These are phyloP conservation scores for Asterionellopsis glacialis DNA, from an alignment of 108 stramenopile genomes.

Conservation along the genomic window DNA sequence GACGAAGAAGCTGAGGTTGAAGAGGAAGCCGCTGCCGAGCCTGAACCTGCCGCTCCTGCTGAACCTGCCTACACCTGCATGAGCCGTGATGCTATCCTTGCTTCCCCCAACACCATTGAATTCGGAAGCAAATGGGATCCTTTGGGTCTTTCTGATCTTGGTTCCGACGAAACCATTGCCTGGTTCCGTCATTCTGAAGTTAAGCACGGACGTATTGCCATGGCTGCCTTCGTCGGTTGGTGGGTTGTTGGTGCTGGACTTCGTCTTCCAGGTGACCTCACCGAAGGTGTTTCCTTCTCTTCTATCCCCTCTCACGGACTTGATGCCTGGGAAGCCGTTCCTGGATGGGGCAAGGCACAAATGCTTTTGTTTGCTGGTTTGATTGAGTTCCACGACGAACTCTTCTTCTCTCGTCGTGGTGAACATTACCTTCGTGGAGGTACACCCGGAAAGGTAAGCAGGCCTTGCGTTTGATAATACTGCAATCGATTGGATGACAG, in stretches of 20 bases:
- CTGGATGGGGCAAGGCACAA: constrained; percentile 84
- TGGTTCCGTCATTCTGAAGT: constrained; percentile 81
- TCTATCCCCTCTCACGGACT: constrained; percentile 67
- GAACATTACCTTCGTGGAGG: constrained; percentile 77
- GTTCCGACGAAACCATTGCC: constrained; percentile 68
- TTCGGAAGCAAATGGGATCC: constrained; percentile 73
- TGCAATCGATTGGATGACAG: too few species aligned
- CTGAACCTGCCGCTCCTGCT: constrained; percentile 22
- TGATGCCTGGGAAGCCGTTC: constrained; percentile 79
- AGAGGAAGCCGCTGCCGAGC: constrained; percentile 5
- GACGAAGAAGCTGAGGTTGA: not conserved
- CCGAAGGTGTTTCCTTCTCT: constrained; percentile 57
- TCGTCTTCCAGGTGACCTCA: constrained; percentile 66
- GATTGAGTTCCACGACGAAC: constrained; percentile 77
- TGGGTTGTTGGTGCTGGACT: constrained; percentile 61
- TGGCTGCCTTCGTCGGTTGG: constrained; percentile 85
- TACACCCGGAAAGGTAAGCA: constrained; percentile 66
- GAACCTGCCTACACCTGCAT: constrained; percentile 9
- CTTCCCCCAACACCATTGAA: constrained; percentile 58
- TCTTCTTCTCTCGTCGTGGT: constrained; percentile 51
- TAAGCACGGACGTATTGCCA: constrained; percentile 79
- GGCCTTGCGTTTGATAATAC: too few species aligned
- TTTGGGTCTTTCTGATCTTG: constrained; percentile 59
- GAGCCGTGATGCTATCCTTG: constrained; percentile 48
- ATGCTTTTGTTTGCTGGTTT: constrained; percentile 75